A percentile compares a stretch with the other conserved stretches of the same genome.
Conservation (phyloP, 2,329 filamentous ascomycete genomes). For the Lachnellula occidentalis region DNA sequence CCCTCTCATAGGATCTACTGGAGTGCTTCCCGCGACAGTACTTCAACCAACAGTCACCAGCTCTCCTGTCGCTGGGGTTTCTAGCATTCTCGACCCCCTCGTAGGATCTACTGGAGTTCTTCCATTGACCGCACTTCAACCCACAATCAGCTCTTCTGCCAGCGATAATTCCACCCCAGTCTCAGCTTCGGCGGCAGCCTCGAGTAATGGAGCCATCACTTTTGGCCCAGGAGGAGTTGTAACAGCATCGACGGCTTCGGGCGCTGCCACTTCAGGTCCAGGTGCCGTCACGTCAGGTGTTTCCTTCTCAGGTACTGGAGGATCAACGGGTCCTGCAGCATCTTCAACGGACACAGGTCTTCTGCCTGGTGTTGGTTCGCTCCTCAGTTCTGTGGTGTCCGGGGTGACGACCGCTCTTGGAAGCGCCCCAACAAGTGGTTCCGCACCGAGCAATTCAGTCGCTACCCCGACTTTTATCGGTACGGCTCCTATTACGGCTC, state of each 20-base stretch:
- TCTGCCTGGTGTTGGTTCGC: background rate
- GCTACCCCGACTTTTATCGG: background rate
- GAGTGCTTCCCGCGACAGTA: background rate
- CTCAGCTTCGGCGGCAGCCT: slow-evolving; percentile 3
- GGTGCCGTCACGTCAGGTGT: slow-evolving; percentile 10
- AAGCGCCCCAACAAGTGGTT: background rate
- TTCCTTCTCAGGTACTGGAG: slow-evolving; percentile 14
- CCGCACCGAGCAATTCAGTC: too few species aligned
- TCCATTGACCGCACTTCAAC: background rate
- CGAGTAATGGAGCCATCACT: slow-evolving; percentile 21
- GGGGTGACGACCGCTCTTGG: background rate
- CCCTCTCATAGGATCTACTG: slow-evolving; percentile 1
- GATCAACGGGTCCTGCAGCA: slow-evolving; percentile 4
- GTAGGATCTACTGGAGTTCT: background rate
- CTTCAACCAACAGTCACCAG: background rate
- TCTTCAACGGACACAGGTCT: background rate
- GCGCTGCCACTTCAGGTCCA: slow-evolving; percentile 8
- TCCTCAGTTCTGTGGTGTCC: background rate
- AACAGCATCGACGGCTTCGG: slow-evolving; percentile 10
- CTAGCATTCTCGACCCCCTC: background rate
- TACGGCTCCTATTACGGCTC: slow-evolving; percentile 2
- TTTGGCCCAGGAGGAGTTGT: slow-evolving; percentile 29
- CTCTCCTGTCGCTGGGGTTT: background rate
- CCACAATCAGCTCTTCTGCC: background rate
- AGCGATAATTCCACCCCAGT: too few species aligned